Base-by-base conservation (phyloP, 2,329 filamentous ascomycete genomes). In the Ophiocordyceps camponoti-saundersi region DNA sequence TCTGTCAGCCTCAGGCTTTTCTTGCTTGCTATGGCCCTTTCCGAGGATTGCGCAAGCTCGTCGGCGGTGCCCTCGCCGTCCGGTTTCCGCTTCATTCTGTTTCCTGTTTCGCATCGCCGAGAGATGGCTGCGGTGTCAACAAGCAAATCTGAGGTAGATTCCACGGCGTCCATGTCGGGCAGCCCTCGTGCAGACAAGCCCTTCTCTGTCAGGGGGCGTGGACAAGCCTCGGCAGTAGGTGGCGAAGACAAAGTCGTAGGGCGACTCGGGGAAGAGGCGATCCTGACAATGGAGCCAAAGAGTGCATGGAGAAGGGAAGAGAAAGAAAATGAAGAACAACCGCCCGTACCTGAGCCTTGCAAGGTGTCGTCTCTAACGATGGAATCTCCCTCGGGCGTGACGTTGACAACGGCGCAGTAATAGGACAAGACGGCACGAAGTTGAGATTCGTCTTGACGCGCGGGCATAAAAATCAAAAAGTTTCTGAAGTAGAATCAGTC, bases 321-420 rank as follows among this genome's bases (percentile, higher is more conserved):
- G 6, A 30, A 20, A 22, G 34, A 30, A 18, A 59, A 62, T 56
- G 59, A 58, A 54, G 59, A 60, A 51, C 50, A 80, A 65, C 67
- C 69, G 63, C 72, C 73, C 78, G 75, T 95, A 95, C 90, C 90
- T 89, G 94, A 72, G 68, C 89, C 85, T 73, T 94, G 79, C 59
- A 95, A 77, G 61, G 82, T 83, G 62, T 95, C 87, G 68, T 94
- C 89, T 69, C 82, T 86, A 57, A 96, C 81, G 57, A 85, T 75
- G 55, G 92, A 92, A 69, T 96, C 92, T 63, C 92, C 92, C 72
- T 98, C 92, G 50, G 87, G 73, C 58, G 86, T 95, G 61, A 98
- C 73, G 64, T 85, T 88, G 60, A 93, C 80, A 55, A 90, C 85
- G 44, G 87, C 83, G 49, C 85, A 82, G 65, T 95, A 98, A 66